These are phyloP conservation scores for Gymnopus androsaceus DNA, from an alignment of 1,284 basidiomycete species.

Conservation along the genomic window DNA sequence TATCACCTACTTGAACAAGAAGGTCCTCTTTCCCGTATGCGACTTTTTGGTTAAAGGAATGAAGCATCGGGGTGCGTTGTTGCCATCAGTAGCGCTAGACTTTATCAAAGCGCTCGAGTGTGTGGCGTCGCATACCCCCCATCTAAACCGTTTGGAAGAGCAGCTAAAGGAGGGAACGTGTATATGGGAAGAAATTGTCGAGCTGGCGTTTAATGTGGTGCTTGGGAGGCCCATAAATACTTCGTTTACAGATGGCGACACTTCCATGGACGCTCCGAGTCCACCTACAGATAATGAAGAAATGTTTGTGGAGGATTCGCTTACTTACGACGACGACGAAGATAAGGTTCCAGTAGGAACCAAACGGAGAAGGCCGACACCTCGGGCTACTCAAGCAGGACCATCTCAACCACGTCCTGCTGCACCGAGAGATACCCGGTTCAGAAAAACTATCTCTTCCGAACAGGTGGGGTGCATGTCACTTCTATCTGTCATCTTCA, in stretches of 20 bases:
- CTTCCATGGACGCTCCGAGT: background rate
- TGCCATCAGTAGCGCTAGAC: conserved; percentile 71
- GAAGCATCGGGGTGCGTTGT: conserved; percentile 56
- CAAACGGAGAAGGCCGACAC: background rate
- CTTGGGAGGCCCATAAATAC: conserved; percentile 61
- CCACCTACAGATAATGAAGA: conserved; percentile 30
- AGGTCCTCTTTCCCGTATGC: conserved; percentile 57
- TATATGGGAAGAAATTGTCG: conserved; percentile 77
- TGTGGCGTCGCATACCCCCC: conserved; percentile 64
- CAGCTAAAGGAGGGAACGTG: too few relatives aligned
- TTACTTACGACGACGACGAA: conserved; percentile 26
- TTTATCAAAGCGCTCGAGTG: conserved; percentile 79
- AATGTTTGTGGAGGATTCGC: conserved; percentile 34
- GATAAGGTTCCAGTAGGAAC: conserved; percentile 24
- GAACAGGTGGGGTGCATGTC: conserved; percentile 74
- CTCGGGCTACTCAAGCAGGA: conserved; percentile 19
- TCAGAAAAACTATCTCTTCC: conserved; percentile 43
- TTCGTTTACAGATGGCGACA: conserved; percentile 39
- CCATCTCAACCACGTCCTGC: conserved; percentile 16
- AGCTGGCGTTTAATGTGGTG: conserved; percentile 76
- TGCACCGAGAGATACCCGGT: conserved; percentile 13
- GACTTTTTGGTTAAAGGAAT: conserved; percentile 70
- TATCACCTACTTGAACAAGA: conserved; percentile 53
- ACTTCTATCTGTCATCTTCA: conserved; percentile 68
- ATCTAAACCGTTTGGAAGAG: conserved; percentile 75